Evolutionary conservation across 176 grass and related monocot species (phyloP).

Genomic region (Metroxylon sagu): DNA sequence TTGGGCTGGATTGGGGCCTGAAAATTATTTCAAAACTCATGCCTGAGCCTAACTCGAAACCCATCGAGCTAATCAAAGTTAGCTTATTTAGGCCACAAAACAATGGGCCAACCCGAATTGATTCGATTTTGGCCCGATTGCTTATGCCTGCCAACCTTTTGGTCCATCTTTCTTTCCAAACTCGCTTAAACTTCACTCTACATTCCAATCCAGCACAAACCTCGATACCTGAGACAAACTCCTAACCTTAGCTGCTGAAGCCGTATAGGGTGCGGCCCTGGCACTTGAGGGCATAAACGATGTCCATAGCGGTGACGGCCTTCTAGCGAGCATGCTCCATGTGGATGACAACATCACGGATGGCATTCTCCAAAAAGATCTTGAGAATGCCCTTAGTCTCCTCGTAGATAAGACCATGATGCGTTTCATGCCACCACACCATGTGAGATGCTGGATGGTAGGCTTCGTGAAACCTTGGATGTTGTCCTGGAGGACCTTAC

Average conservation of each 20-base stretch:
- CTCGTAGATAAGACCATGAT: constrained; percentile 52
- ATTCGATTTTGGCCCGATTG: too few relatives aligned
- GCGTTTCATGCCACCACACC: constrained; percentile 49
- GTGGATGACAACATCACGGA: constrained; percentile 58
- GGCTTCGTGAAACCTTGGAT: constrained; percentile 70
- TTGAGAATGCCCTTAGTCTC: constrained; percentile 55
- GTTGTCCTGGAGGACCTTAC: constrained; percentile 51
- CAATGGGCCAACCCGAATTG: too few relatives aligned
- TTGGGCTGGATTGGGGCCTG: too few relatives aligned
- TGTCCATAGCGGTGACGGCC: constrained; percentile 68
- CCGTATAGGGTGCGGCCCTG: constrained; percentile 58
- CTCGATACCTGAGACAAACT: too few relatives aligned
- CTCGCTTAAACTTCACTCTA: too few relatives aligned
- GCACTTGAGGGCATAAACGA: constrained; percentile 58
- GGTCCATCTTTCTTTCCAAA: too few relatives aligned
- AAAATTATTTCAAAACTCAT: too few relatives aligned
- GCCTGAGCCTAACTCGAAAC: too few relatives aligned
- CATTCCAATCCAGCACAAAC: too few relatives aligned
- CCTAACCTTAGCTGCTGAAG: constrained; percentile 22
- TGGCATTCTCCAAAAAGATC: constrained; percentile 76
- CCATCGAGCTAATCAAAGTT: too few relatives aligned
- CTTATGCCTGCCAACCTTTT: too few relatives aligned
- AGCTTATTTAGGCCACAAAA: too few relatives aligned
- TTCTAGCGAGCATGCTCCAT: constrained; percentile 61
- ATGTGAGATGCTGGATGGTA: constrained; percentile 32